A percentile compares a stretch with the other conserved stretches of the same genome.
Conservation (phyloP, 352 stramenopile genomes). For the Thalassiosira gravida region DNA sequence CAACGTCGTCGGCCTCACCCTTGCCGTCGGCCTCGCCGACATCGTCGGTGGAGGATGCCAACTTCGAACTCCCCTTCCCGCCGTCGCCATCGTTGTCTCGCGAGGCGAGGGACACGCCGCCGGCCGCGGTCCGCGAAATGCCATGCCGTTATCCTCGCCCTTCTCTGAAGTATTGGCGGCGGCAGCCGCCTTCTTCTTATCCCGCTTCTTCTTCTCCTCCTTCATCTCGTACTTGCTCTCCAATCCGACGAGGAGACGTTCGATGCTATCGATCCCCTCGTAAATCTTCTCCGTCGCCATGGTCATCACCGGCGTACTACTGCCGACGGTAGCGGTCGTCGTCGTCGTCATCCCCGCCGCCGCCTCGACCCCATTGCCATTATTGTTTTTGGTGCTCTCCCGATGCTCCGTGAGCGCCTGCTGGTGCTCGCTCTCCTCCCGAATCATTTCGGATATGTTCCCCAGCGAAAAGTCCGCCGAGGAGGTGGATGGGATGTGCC, state of each 20-base stretch:
- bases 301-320: too few relatives aligned
- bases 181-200: too few relatives aligned
- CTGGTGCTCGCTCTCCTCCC: slow-evolving; percentile 56
- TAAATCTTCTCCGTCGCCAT: slow-evolving; percentile 24
- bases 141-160: too few relatives aligned
- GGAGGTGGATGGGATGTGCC: slow-evolving; percentile 37
- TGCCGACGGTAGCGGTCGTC: too few relatives aligned
- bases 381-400: slow-evolving; percentile 12
- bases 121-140: too few relatives aligned
- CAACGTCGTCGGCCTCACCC: too few relatives aligned
- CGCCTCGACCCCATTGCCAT: not conserved
- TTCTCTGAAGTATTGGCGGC: too few relatives aligned
- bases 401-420: slow-evolving; percentile 37
- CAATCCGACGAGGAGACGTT: slow-evolving; percentile 3
- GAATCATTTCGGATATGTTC: slow-evolving; percentile 58
- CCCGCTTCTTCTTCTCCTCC: slow-evolving; percentile 21
- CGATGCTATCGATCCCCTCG: slow-evolving; percentile 20
- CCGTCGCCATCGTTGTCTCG: too few relatives aligned
- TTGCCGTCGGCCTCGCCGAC: too few relatives aligned
- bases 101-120: too few relatives aligned
- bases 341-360: not conserved
- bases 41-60: too few relatives aligned
- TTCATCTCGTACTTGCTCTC: slow-evolving; percentile 22
- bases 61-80: too few relatives aligned
- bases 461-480: slow-evolving; percentile 51